Percentiles rank a stretch among this genome's conserved stretches.
These are phyloP conservation scores for Maudiozyma barnettii DNA, from an alignment of 805 yeast genomes.

Conservation along the genomic window DNA sequence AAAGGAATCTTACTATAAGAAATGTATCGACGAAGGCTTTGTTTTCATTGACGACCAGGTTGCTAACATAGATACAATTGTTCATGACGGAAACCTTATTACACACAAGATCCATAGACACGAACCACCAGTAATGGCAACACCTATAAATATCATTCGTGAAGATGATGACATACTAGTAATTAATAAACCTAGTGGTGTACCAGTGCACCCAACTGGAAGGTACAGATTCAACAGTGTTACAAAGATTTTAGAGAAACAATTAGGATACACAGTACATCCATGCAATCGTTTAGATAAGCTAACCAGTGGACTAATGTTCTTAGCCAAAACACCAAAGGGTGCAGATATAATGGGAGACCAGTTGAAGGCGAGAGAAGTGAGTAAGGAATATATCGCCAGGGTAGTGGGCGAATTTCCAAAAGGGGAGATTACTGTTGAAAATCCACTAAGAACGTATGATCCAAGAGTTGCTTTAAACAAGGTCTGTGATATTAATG, in stretches of 20 bases:
- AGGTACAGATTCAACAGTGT: conserved; percentile 64
- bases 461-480: conserved; percentile 69
- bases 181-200: conserved; percentile 87
- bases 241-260: conserved; percentile 66
- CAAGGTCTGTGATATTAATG: conserved; percentile 32
- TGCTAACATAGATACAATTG: conserved; percentile 54
- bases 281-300: conserved; percentile 85
- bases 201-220: conserved; percentile 95
- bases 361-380: conserved; percentile 63
- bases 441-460: conserved; percentile 56
- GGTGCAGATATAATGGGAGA: conserved; percentile 70
- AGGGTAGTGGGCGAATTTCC: conserved; percentile 85
- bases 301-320: conserved; percentile 86
- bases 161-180: conserved; percentile 70
- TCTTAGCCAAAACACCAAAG: conserved; percentile 69
- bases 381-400: conserved; percentile 78
- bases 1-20: conserved; percentile 53
- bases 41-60: conserved; percentile 59
- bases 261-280: conserved; percentile 57
- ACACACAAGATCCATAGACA: conserved; percentile 75
- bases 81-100: conserved; percentile 75
- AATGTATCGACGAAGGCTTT: conserved; percentile 48
- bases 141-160: conserved; percentile 51
- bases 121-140: conserved; percentile 68
- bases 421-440: conserved; percentile 41